These are phyloP conservation scores for Aspergillus ibericus DNA, from an alignment of 2,329 filamentous ascomycete genomes.

Conservation along the genomic window DNA sequence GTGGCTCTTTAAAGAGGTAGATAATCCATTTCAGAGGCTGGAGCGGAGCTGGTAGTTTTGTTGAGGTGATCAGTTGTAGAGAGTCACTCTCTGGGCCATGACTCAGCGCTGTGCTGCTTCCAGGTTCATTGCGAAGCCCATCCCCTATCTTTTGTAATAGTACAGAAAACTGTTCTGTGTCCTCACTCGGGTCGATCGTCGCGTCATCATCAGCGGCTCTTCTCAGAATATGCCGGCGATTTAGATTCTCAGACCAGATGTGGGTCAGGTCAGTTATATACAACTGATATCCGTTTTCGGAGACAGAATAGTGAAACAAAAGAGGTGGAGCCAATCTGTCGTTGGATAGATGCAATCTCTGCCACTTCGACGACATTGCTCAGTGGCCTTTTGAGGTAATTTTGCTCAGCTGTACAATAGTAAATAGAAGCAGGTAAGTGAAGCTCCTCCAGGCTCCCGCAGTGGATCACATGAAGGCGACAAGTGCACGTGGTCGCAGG, in stretches of 20 bases:
- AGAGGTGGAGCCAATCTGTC: conserved; percentile 34
- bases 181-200: conserved; percentile 62
- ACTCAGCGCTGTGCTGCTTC: conserved; percentile 34
- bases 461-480: conserved; percentile 5
- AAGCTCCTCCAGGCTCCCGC: conserved; percentile 12
- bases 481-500: conserved; percentile 20
- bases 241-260: conserved; percentile 57
- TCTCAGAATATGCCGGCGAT: conserved; percentile 47
- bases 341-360: conserved; percentile 31
- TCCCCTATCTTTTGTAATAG: conserved; percentile 57
- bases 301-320: conserved; percentile 39
- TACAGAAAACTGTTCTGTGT: conserved; percentile 55
- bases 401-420: not conserved
- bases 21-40: conserved; percentile 55
- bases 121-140: conserved; percentile 42
- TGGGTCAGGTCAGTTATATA: conserved; percentile 59
- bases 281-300: conserved; percentile 49
- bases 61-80: conserved; percentile 49
- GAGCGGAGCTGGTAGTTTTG: conserved; percentile 55
- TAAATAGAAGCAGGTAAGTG: conserved; percentile 1
- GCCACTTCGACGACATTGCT: conserved; percentile 39
- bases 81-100: conserved; percentile 29
- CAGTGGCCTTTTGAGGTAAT: not conserved
- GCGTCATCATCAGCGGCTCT: conserved; percentile 52
- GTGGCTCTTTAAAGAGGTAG: conserved; percentile 42